These are phyloP conservation scores for Cytospora piceae DNA, from an alignment of 2,329 filamentous ascomycete genomes.

Conservation along the genomic window DNA sequence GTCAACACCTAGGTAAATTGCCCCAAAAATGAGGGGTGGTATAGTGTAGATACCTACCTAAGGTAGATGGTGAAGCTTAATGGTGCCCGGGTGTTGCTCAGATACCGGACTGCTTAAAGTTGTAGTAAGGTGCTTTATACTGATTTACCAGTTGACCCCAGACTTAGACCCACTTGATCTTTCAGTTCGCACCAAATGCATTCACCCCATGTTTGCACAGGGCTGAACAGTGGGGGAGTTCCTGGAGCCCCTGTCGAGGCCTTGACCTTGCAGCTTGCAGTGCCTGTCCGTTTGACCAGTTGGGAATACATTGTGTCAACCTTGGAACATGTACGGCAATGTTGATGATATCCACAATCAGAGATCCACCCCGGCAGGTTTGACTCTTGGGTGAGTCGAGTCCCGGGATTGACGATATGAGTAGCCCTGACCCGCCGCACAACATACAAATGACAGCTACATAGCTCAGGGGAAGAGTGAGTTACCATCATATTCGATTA, in stretches of 20 bases:
- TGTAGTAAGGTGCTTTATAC: not conserved
- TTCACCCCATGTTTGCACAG: not conserved
- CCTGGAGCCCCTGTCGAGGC: not conserved
- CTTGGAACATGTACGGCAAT: not conserved
- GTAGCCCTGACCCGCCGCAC: not conserved
- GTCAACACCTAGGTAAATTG: not conserved
- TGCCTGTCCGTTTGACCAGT: too few species aligned
- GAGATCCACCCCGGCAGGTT: constrained; percentile 4
- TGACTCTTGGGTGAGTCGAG: not conserved
- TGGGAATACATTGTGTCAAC: not conserved
- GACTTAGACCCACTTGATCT: constrained; percentile 11
- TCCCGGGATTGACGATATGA: not conserved
- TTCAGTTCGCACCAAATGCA: not conserved
- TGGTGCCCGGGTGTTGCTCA: not conserved
- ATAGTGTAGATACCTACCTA: not conserved
- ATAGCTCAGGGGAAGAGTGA: constrained; percentile 31
- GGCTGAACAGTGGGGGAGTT: constrained; percentile 10
- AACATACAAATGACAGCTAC: constrained; percentile 13
- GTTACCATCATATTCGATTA: constrained; percentile 4
- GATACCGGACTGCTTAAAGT: not conserved
- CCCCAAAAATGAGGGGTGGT: not conserved
- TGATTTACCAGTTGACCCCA: not conserved
- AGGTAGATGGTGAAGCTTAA: too few species aligned
- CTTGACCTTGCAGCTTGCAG: not conserved
- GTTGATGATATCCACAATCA: not conserved